Evolutionary conservation across 176 grass and related monocot species (phyloP), one percentile per base, ranked within the genome.

Genomic region (Cenchrus purpureus): DNA sequence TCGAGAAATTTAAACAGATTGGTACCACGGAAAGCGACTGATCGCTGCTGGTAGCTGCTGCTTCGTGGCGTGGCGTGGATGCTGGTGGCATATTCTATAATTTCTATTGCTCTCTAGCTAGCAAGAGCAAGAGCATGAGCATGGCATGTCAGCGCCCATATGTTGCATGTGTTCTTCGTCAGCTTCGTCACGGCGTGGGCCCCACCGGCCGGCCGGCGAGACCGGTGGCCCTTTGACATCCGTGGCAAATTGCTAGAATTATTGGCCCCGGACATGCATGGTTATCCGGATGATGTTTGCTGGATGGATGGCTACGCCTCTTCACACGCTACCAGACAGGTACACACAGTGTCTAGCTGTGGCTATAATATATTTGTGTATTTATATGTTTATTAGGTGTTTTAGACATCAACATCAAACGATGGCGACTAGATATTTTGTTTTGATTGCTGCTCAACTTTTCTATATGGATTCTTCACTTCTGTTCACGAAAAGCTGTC

Each of bases 161-260:
- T 84, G 73, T 79, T 73, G 42, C 75, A 84, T 74, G 87, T 74
- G 87, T 14, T 66, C 66, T 3, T 65, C 13, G 4, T 77, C 44
- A 28, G 42, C 79, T 70, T 55, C 12, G 15, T 43, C 12, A 4
- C 10, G 2, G 14, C 8, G 6, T 17, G 7, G 37, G 37, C 2
- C 37, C 37, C 37, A 40, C 37, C 37, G 37, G 19, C 56, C 56
- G 57, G 57, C 57, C 57, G 19, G 19, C 19, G 19, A 22, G 57
- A 13, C 44, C 19, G 37, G 15, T 64, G 17, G 3, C 59, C 17
- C 59, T 32, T 51, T 50, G 71, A 69, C 64, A 15, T 83, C 7
- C 12, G 12, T 71, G 32, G 31, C 14, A 22, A 25, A 76, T 59
- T 40, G 52, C 0, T 4, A 61, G 64, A 66, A 66, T 42, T 68